These are phyloP conservation scores for Carex sylvatica DNA, from an alignment of 202 grass and related monocot species.

Conservation along the genomic window DNA sequence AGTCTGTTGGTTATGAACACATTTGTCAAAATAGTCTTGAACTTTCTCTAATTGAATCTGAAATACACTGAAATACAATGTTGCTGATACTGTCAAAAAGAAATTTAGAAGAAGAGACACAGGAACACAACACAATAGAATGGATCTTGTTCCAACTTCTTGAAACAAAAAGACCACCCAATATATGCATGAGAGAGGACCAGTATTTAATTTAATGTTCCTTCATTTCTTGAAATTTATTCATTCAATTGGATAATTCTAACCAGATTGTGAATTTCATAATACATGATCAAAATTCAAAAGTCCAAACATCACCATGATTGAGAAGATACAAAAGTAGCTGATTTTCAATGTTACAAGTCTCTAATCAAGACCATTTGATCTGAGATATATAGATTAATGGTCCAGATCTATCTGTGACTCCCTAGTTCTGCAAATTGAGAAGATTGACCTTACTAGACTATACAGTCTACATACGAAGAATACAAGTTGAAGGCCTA, in stretches of 20 bases:
- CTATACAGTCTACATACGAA: background rate
- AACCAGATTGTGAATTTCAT: background rate
- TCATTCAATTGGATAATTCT: background rate
- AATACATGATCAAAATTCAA: background rate
- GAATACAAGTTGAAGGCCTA: background rate
- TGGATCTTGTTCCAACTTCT: background rate
- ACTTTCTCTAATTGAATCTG: too few relatives aligned
- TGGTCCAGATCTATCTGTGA: too few relatives aligned
- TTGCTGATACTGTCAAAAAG: too few relatives aligned
- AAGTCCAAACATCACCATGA: background rate
- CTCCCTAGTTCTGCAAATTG: too few relatives aligned
- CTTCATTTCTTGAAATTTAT: background rate
- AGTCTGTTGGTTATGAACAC: background rate
- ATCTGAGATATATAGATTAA: too few relatives aligned
- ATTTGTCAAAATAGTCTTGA: too few relatives aligned
- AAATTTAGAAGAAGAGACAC: too few relatives aligned
- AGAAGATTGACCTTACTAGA: too few relatives aligned
- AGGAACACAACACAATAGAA: too few relatives aligned
- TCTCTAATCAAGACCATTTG: background rate
- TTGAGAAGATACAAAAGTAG: too few relatives aligned
- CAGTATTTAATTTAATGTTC: background rate
- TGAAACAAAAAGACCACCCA: background rate
- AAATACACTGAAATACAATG: too few relatives aligned
- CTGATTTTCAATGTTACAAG: background rate
- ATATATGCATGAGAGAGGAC: background rate